Evolutionary conservation across 805 yeast species (phyloP), one percentile per base, ranked within the genome.

Genomic region (Saccharomycopsis sp.): DNA sequence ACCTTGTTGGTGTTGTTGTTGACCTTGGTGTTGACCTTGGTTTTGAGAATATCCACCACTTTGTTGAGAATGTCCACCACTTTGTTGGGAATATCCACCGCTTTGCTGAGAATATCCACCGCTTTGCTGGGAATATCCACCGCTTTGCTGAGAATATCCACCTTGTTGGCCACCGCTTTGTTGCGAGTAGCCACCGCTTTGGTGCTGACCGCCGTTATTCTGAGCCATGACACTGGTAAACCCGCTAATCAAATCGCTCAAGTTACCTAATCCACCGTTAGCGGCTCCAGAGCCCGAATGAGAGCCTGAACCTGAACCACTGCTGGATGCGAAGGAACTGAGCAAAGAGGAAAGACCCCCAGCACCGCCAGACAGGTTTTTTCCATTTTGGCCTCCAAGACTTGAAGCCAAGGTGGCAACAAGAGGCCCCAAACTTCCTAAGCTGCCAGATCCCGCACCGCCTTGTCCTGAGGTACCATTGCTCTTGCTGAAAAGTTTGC

Each of bases 371-470:
- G 52, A 18, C 9, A 23, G 29, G 48, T 29, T 23, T 21, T 51
- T 51, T 34, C 54, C 41, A 34, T 24, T 8, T n/a, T 34, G 48
- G 1, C 52, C 56, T 37, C 56, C 57, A 12, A 50, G 29, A 46
- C 37, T 51, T 12, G 58, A 37, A 34, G 60, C 61, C 3, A 60
- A 20, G 2, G 58, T 24, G 18, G 62, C 61, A 16, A 54, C 57
- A 44, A 58, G 48, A 14, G 62, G 57, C n/a, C 61, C 61, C 23
- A 58, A 55, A 50, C 57, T 59, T 2, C 61, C 61, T 18, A 58
- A 20, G 29, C 58, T 55, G 34, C 51, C 55, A 14, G 56, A 46
- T 20, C 58, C 61, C 7, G 53, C 55, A 12, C 57, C 57, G 15
- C 52, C 53, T 44, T 44, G 48, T 24, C 52, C 24, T 4, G 54